These are phyloP conservation scores for Phytopythium montanum DNA, from an alignment of 352 stramenopile genomes.

Conservation along the genomic window DNA sequence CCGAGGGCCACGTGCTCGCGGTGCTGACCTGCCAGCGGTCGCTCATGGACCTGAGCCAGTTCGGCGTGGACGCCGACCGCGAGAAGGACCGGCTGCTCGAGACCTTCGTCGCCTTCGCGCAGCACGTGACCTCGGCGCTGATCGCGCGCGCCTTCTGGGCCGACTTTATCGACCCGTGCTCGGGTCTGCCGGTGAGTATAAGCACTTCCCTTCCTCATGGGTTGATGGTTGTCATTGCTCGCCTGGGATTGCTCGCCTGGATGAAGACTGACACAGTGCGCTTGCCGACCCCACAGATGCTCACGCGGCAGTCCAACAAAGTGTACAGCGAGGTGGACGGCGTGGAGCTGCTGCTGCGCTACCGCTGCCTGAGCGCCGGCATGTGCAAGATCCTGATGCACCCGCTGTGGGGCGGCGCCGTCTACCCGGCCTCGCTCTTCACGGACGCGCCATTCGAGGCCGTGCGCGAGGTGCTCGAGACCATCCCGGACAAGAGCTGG, in stretches of 20 bases:
- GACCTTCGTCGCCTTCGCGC: constrained; percentile 92
- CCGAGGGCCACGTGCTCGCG: constrained; percentile 58
- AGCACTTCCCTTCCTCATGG: neutral
- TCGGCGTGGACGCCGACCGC: constrained; percentile 90
- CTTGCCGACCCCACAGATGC: constrained; percentile 57
- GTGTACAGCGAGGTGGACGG: constrained; percentile 97
- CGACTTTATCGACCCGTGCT: constrained; percentile 98
- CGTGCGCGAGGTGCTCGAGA: constrained; percentile 57
- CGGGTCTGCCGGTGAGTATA: constrained; percentile 88
- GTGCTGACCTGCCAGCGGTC: constrained; percentile 94
- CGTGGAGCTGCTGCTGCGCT: constrained; percentile 87
- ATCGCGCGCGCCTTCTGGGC: constrained; percentile 87
- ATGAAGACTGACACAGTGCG: neutral
- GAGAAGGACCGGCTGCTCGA: constrained; percentile 97
- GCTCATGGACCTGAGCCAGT: constrained; percentile 93
- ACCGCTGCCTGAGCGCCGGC: constrained; percentile 84
- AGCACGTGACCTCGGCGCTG: constrained; percentile 80
- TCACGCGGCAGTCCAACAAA: constrained; percentile 90
- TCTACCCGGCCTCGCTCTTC: constrained; percentile 97
- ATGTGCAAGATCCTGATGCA: constrained; percentile 97
- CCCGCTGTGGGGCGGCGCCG: constrained; percentile 91
- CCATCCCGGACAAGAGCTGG: constrained; percentile 29
- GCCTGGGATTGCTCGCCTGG: neutral
- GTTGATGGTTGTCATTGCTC: neutral
- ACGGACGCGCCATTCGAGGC: constrained; percentile 88